Conservation (phyloP, 257 asterid species). For the Voacanga thouarsii region DNA sequence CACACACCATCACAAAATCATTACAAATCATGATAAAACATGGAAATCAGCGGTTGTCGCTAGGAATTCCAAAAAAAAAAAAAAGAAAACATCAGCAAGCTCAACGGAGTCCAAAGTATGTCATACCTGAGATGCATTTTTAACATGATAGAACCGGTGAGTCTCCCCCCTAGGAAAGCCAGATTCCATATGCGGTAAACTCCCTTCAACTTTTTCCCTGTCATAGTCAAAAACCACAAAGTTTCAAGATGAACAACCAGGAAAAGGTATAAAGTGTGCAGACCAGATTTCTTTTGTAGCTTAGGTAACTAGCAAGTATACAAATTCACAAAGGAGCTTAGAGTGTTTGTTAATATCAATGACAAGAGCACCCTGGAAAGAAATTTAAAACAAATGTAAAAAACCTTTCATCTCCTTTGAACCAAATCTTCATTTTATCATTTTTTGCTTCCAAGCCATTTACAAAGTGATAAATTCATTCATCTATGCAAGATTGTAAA, state of each 20-base stretch:
- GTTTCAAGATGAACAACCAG: not conserved
- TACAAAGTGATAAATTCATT: not conserved
- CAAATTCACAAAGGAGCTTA: not conserved
- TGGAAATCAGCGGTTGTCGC: not conserved
- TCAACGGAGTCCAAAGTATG: conserved; percentile 4
- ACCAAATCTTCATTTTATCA: not conserved
- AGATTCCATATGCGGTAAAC: conserved; percentile 37
- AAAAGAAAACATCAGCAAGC: not conserved
- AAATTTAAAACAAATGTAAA: not conserved
- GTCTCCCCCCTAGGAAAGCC: conserved; percentile 40
- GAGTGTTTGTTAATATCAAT: not conserved
- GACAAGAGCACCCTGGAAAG: not conserved
- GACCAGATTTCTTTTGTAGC: not conserved
- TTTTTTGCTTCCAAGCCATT: not conserved
- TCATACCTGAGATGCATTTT: conserved; percentile 74
- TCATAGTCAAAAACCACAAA: conserved; percentile 21
- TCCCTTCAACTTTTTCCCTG: conserved; percentile 63
- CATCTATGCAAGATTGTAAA: not conserved
- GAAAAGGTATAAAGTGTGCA: not conserved
- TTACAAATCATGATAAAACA: not conserved
- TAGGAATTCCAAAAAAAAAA: not conserved
- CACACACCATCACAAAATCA: not conserved
- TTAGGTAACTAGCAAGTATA: not conserved
- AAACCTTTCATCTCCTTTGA: not conserved
- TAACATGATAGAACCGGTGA: conserved; percentile 63